Evolutionary conservation across 495 filamentous ascomycete species (phyloP).

Genomic region (Amorphotheca resinae): DNA sequence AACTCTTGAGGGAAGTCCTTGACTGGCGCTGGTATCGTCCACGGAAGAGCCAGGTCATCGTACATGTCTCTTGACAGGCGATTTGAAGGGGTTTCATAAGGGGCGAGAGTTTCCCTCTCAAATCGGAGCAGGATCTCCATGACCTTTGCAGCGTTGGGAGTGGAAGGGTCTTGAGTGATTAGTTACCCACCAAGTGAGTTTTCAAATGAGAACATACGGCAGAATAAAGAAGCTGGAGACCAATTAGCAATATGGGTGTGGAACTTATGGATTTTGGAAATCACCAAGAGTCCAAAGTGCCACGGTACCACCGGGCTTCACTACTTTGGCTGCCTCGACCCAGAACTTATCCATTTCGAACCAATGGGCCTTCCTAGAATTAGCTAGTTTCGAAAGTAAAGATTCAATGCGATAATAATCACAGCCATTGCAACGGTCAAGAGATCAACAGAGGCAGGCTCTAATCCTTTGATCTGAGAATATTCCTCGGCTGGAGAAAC

Average conservation of each 20-base stretch:
- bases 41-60: slow-evolving; percentile 35
- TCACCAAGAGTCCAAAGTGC: slow-evolving; percentile 34
- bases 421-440: slow-evolving; percentile 38
- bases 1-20: slow-evolving; percentile 27
- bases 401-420: slow-evolving; percentile 1
- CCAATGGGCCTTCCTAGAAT: slow-evolving; percentile 40
- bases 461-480: slow-evolving; percentile 13
- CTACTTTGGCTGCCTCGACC: slow-evolving; percentile 38
- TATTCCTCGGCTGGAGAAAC: slow-evolving; percentile 36
- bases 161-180: slow-evolving; percentile 26
- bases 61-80: slow-evolving; percentile 27
- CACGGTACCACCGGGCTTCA: slow-evolving; percentile 45
- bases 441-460: slow-evolving; percentile 34
- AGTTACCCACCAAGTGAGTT: too few relatives aligned
- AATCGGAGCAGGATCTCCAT: slow-evolving; percentile 23
- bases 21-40: slow-evolving; percentile 27
- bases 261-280: not conserved
- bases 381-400: not conserved
- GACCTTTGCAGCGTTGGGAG: slow-evolving; percentile 24
- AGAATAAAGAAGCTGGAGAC: slow-evolving; percentile 8
- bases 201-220: too few relatives aligned
- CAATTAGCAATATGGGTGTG: not conserved
- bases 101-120: slow-evolving; percentile 21
- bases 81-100: slow-evolving; percentile 30
- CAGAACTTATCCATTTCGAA: slow-evolving; percentile 51